Evolutionary conservation across 2,329 filamentous ascomycete genomes (phyloP).

Genomic region (Chaetomium strumarium): DNA sequence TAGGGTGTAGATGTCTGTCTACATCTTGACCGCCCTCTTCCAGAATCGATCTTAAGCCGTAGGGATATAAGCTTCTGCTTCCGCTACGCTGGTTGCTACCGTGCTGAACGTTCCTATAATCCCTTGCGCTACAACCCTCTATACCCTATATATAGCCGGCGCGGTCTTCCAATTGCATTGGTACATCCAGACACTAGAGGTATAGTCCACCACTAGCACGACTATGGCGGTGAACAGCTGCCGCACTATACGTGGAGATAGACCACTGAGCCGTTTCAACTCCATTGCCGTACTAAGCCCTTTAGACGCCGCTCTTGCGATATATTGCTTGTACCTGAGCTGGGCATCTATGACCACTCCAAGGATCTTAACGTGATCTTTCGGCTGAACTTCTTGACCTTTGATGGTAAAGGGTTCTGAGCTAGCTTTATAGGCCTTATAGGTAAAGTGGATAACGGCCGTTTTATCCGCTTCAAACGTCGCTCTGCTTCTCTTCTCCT

Average conservation of each 20-base stretch:
- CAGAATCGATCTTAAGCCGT: too few species aligned
- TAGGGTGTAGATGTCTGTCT: too few species aligned
- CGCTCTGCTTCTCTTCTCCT: slow-evolving; percentile 24
- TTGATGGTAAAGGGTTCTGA: slow-evolving; percentile 8
- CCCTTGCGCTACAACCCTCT: too few species aligned
- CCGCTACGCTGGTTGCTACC: too few species aligned
- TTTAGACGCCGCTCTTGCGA: too few species aligned
- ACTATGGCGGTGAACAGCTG: slow-evolving; percentile 25
- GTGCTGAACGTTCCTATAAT: neutral
- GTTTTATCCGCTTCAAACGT: slow-evolving; percentile 9
- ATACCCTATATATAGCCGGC: too few species aligned
- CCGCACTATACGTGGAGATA: slow-evolving; percentile 22
- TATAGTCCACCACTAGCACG: slow-evolving; percentile 24
- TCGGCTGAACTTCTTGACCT: neutral
- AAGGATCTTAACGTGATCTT: too few species aligned
- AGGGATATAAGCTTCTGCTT: too few species aligned
- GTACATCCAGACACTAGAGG: slow-evolving; percentile 25
- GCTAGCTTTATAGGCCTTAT: neutral
- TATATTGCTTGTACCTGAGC: too few species aligned
- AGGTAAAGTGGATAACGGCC: slow-evolving; percentile 7
- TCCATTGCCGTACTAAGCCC: slow-evolving; percentile 23
- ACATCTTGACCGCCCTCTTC: too few species aligned
- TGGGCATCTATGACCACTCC: too few species aligned
- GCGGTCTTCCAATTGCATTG: slow-evolving; percentile 12
- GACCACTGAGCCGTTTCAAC: slow-evolving; percentile 9